A percentile compares a stretch with the other conserved stretches of the same genome.
Evolutionary conservation across 2,329 filamentous ascomycete genomes (phyloP).

Genomic region (Chaetomiaceae sp.): DNA sequence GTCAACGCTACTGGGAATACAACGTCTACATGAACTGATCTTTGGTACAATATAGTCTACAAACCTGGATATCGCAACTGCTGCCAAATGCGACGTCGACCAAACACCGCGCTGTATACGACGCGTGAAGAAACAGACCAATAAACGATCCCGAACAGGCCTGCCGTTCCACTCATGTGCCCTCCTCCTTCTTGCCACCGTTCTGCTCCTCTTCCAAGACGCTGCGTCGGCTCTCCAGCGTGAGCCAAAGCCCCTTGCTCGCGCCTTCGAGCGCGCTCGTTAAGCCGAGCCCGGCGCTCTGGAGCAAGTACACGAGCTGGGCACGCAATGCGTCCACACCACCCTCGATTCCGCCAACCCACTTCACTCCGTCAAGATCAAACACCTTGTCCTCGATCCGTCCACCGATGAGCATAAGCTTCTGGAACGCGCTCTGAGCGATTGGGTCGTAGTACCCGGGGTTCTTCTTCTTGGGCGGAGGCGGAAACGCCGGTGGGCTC

Average conservation of each 20-base stretch:
- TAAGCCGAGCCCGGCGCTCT: conserved; percentile 70
- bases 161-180: conserved; percentile 5
- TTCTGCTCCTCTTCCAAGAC: conserved; percentile 70
- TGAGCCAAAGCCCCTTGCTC: conserved; percentile 76
- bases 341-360: conserved; percentile 69
- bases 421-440: conserved; percentile 77
- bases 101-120: conserved; percentile 10
- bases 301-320: conserved; percentile 75
- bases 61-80: conserved; percentile 13
- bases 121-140: conserved; percentile 8
- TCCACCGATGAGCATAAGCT: conserved; percentile 80
- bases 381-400: conserved; percentile 81
- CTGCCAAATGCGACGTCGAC: conserved; percentile 9
- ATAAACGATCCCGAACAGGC: background rate
- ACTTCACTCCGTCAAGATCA: conserved; percentile 61
- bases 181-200: conserved; percentile 28
- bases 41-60: conserved; percentile 18
- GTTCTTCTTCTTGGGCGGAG: conserved; percentile 67
- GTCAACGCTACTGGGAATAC: too few relatives aligned
- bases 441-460: conserved; percentile 74
- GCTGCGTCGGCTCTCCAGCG: conserved; percentile 73
- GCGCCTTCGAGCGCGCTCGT: conserved; percentile 74
- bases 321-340: conserved; percentile 74
- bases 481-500: conserved; percentile 64
- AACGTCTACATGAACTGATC: background rate